These are phyloP conservation scores for Arbutus unedo DNA, from an alignment of 148 eudicot genomes.

Conservation along the genomic window DNA sequence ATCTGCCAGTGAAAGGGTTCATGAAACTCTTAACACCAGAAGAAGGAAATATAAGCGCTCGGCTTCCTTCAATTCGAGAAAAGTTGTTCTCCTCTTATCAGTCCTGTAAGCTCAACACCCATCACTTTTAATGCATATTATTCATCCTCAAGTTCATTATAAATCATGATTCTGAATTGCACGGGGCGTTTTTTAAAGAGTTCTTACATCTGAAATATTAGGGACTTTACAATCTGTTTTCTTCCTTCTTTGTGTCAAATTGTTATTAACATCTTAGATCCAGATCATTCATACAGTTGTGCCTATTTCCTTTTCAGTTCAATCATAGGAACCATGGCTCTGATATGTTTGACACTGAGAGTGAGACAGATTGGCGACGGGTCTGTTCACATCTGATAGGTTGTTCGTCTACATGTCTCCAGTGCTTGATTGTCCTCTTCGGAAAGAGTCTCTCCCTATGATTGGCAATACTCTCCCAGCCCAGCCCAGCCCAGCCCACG, in stretches of 20 bases:
- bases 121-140: background rate
- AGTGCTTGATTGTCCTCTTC: background rate
- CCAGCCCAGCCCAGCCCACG: too few relatives aligned
- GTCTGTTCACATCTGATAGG: slow-evolving; percentile 21
- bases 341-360: slow-evolving; percentile 75
- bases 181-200: background rate
- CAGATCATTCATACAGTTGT: background rate
- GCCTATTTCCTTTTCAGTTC: slow-evolving; percentile 51
- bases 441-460: background rate
- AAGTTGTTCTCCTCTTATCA: slow-evolving; percentile 75
- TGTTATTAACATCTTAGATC: background rate
- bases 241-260: background rate
- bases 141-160: background rate
- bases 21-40: slow-evolving; percentile 53
- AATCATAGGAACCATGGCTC: slow-evolving; percentile 69
- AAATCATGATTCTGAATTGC: background rate
- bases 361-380: slow-evolving; percentile 59
- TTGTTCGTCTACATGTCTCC: background rate
- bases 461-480: background rate
- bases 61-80: slow-evolving; percentile 70
- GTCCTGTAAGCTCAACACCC: slow-evolving; percentile 55
- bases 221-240: background rate
- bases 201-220: background rate
- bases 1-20: slow-evolving; percentile 43
- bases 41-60: slow-evolving; percentile 73